phyloP scores from a whole-genome alignment of 2,329 filamentous ascomycete species.

The Drechslera avenae region DNA sequence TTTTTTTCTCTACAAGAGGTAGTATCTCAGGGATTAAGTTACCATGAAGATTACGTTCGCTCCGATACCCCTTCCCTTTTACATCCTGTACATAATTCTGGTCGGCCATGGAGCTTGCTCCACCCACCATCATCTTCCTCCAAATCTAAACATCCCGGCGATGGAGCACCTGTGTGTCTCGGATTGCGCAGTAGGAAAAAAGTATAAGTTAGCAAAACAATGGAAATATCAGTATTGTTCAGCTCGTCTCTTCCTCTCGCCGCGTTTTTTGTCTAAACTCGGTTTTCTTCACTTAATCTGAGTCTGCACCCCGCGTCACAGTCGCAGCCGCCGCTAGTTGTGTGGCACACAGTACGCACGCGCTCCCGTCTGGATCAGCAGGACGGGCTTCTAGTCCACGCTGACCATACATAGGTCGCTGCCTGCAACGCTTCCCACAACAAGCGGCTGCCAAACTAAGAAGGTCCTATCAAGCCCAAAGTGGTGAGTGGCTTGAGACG shows the following conservation, averaged over 20 bases:
- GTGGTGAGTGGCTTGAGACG: neutral
- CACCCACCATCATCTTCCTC: neutral
- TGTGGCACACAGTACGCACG: conserved; percentile 4
- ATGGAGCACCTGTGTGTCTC: neutral
- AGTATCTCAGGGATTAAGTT: conserved; percentile 3
- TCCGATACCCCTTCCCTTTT: conserved; percentile 24
- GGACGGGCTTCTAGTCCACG: neutral
- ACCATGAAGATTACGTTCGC: conserved; percentile 23
- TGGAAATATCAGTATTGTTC: conserved; percentile 2
- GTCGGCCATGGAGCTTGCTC: conserved; percentile 6
- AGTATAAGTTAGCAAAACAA: conserved; percentile 5
- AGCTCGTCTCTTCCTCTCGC: neutral
- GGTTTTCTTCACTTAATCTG: too few relatives aligned
- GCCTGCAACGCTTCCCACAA: neutral
- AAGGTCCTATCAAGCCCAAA: neutral
- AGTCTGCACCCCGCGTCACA: neutral
- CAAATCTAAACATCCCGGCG: conserved; percentile 2
- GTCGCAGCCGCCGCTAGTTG: conserved; percentile 4
- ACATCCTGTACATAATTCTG: conserved; percentile 29
- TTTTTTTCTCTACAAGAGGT: neutral
- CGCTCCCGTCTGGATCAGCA: conserved; percentile 2
- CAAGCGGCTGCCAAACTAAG: neutral
- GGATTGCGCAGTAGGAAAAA: neutral
- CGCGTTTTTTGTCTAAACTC: neutral
- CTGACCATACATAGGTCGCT: neutral